Evolutionary conservation across 2,329 filamentous ascomycete species (phyloP).

Genomic region (Beauveria asiatica): DNA sequence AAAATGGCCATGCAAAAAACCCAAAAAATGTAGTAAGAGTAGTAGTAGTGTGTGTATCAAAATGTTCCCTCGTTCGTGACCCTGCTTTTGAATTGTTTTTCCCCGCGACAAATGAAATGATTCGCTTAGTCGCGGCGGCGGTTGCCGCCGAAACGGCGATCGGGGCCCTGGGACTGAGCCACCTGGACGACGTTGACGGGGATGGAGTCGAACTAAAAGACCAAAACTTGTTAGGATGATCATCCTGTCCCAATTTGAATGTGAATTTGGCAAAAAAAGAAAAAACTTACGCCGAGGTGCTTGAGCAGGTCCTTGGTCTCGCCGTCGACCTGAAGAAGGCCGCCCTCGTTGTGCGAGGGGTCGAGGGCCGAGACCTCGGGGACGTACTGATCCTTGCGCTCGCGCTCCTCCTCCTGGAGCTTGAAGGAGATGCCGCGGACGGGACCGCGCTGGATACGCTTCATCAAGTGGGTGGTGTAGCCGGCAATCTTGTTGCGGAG

Average conservation of each 20-base stretch:
- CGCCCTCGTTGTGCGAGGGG: conserved; percentile 92
- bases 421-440: conserved; percentile 99
- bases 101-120: conserved; percentile 7
- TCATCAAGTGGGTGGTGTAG: conserved; percentile 98
- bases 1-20: conserved; percentile 14
- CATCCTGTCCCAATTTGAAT: background rate
- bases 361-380: conserved; percentile 98
- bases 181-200: conserved; percentile 93
- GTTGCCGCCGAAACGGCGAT: conserved; percentile 72
- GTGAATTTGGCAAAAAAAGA: background rate
- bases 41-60: conserved; percentile 11
- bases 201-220: conserved; percentile 81
- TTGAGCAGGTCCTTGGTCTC: conserved; percentile 99
- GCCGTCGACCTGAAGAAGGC: conserved; percentile 87
- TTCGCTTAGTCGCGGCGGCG: conserved; percentile 41
- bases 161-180: conserved; percentile 75
- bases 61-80: conserved; percentile 1
- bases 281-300: conserved; percentile 83
- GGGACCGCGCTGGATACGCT: conserved; percentile 98
- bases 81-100: conserved; percentile 4
- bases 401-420: conserved; percentile 99
- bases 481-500: conserved; percentile 99
- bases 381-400: conserved; percentile 99
- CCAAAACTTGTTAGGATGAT: conserved; percentile 20
- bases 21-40: conserved; percentile 14